Percentiles rank a stretch among this genome's conserved stretches.
phyloP scores from a whole-genome alignment of 1,284 basidiomycete species.

The Peniophora sp. region DNA sequence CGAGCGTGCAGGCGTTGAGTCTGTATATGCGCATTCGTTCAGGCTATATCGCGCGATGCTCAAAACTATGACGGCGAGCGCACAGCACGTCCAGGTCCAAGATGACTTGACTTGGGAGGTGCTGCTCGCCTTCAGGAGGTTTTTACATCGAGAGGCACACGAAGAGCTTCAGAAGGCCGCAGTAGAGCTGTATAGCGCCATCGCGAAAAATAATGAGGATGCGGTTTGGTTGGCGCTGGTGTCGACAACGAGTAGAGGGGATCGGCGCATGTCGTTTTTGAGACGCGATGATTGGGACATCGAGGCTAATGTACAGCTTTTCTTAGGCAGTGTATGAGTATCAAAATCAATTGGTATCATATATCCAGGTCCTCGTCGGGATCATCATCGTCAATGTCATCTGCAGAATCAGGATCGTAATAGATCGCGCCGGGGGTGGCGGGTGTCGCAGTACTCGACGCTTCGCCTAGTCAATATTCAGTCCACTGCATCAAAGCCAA shows the following conservation, averaged over 20 bases:
- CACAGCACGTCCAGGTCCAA: slow-evolving; percentile 56
- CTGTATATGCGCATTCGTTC: slow-evolving; percentile 72
- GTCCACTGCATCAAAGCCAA: not conserved
- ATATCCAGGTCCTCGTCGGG: slow-evolving; percentile 86
- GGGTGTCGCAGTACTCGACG: slow-evolving; percentile 3
- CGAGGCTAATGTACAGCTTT: slow-evolving; percentile 36
- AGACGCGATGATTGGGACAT: slow-evolving; percentile 55
- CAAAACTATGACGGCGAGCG: slow-evolving; percentile 60
- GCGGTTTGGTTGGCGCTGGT: slow-evolving; percentile 73
- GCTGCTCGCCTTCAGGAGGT: slow-evolving; percentile 63
- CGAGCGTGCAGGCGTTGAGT: slow-evolving; percentile 51
- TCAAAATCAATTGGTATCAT: slow-evolving; percentile 23
- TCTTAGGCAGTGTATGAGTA: slow-evolving; percentile 27
- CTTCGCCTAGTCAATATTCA: not conserved
- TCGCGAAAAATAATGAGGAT: slow-evolving; percentile 63
- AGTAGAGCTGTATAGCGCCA: slow-evolving; percentile 52
- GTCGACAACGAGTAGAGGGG: slow-evolving; percentile 40
- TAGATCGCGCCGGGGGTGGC: slow-evolving; percentile 32
- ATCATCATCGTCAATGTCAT: slow-evolving; percentile 86
- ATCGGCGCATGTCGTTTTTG: slow-evolving; percentile 42
- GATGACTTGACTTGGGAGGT: slow-evolving; percentile 77
- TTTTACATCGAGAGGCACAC: slow-evolving; percentile 59
- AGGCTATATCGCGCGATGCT: slow-evolving; percentile 68
- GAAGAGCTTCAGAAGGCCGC: slow-evolving; percentile 67
- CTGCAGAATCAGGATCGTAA: slow-evolving; percentile 83